These are phyloP conservation scores for Pyrrhoderma noxium DNA, from an alignment of 1,284 basidiomycete species.

Conservation along the genomic window DNA sequence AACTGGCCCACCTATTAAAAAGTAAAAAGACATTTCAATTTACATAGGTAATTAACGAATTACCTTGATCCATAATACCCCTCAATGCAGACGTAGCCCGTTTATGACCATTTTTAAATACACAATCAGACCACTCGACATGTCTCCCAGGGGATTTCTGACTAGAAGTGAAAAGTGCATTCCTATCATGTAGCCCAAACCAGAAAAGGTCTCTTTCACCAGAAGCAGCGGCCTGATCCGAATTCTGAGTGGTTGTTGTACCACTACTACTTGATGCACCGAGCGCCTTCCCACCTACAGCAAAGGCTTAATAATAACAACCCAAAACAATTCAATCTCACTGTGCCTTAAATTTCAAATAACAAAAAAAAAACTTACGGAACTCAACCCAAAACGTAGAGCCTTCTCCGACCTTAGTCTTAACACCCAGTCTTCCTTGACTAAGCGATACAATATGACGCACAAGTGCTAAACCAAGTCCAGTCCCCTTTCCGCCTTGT, in stretches of 20 bases:
- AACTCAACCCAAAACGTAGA: constrained; percentile 43
- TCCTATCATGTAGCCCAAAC: too few species aligned
- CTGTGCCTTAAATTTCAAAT: too few species aligned
- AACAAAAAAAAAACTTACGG: constrained; percentile 7
- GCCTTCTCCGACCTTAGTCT: constrained; percentile 27
- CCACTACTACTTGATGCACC: constrained; percentile 3
- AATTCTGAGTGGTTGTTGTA: too few species aligned
- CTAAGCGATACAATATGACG: constrained; percentile 43
- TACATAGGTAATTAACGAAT: constrained; percentile 13
- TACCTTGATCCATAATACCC: constrained; percentile 65
- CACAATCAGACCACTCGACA: constrained; percentile 9
- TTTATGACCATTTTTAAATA: constrained; percentile 10
- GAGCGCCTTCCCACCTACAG: constrained; percentile 32
- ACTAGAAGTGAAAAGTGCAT: neutral
- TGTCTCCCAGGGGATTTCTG: neutral
- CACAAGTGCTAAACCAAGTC: constrained; percentile 44
- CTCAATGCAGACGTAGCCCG: constrained; percentile 45
- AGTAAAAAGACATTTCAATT: neutral
- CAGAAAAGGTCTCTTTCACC: too few species aligned
- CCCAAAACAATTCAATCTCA: too few species aligned
- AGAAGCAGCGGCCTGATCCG: too few species aligned
- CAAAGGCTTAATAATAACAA: constrained; percentile 27
- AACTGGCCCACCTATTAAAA: constrained; percentile 45
- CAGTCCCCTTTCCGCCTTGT: constrained; percentile 49
- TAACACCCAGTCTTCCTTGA: constrained; percentile 39